Conservation (phyloP, 2,329 filamentous ascomycete species). For the Lecanicillium sp. region DNA sequence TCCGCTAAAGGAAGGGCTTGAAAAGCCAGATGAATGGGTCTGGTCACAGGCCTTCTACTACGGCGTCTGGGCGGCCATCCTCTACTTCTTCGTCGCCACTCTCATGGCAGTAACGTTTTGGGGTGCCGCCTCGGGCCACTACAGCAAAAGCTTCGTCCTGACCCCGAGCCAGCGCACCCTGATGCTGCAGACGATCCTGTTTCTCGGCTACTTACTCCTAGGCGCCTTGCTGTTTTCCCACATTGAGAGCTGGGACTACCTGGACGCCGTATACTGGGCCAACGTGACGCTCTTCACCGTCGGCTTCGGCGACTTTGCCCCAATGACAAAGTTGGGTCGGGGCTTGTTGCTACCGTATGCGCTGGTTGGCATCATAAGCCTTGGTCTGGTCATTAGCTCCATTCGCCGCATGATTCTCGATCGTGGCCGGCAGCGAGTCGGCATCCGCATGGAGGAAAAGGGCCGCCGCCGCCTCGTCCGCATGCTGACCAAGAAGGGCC, state of each 20-base stretch:
- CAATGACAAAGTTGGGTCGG: conserved; percentile 47
- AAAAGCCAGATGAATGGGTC: conserved; percentile 42
- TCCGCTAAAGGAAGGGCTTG: conserved; percentile 32
- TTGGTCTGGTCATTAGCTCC: conserved; percentile 76
- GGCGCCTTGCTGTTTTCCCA: conserved; percentile 69
- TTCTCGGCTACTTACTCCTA: conserved; percentile 72
- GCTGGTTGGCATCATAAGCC: conserved; percentile 72
- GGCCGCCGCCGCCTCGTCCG: conserved; percentile 42
- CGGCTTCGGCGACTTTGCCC: conserved; percentile 50
- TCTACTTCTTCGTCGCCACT: conserved; percentile 73
- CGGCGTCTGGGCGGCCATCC: conserved; percentile 66
- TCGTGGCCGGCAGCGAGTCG: conserved; percentile 45
- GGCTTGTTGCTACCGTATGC: conserved; percentile 78
- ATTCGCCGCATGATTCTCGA: conserved; percentile 61
- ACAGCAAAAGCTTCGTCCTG: conserved; percentile 69
- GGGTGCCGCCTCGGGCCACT: conserved; percentile 63
- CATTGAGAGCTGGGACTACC: conserved; percentile 67
- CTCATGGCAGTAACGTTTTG: conserved; percentile 73
- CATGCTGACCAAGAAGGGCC: conserved; percentile 35
- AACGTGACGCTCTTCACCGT: conserved; percentile 63
- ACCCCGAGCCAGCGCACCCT: conserved; percentile 77
- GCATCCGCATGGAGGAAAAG: conserved; percentile 52
- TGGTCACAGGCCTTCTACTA: conserved; percentile 84
- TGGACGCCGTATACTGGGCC: conserved; percentile 74
- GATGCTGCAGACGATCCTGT: conserved; percentile 83